Percentiles rank a stretch among this genome's conserved stretches.
Evolutionary conservation across 2,329 filamentous ascomycete genomes (phyloP).

Genomic region (Pseudocercospora musae): DNA sequence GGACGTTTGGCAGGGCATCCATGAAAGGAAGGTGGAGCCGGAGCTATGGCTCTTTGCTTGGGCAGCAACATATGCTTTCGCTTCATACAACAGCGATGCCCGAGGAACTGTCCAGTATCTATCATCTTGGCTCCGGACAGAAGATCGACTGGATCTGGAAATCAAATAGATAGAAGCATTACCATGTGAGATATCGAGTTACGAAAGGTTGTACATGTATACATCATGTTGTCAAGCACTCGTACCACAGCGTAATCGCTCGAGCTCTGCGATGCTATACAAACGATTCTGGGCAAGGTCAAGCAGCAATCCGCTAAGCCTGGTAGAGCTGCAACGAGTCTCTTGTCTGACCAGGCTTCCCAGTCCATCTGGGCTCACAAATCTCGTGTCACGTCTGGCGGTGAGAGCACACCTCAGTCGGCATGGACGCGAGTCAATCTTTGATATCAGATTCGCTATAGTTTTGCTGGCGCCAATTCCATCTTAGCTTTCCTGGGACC

Average conservation of each 20-base stretch:
- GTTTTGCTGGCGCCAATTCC: conserved; percentile 18
- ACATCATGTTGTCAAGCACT: too few species aligned
- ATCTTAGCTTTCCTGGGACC: conserved; percentile 40
- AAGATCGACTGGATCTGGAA: too few species aligned
- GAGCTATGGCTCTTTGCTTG: not conserved
- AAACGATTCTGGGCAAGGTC: not conserved
- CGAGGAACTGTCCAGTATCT: too few species aligned
- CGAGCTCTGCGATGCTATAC: too few species aligned
- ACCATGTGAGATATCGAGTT: not conserved
- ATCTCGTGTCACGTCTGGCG: not conserved
- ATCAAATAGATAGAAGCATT: not conserved
- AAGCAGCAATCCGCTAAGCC: not conserved
- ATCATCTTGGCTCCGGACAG: not conserved
- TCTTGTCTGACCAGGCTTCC: not conserved
- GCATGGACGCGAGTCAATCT: not conserved
- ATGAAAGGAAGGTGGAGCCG: not conserved
- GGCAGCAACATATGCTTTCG: not conserved
- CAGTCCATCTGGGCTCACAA: not conserved
- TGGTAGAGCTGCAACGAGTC: not conserved
- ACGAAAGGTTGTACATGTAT: too few species aligned
- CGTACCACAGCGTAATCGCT: too few species aligned
- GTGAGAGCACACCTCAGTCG: not conserved
- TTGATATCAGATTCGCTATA: conserved; percentile 10
- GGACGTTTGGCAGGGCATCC: not conserved
- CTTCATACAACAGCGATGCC: not conserved